Base-by-base conservation (phyloP, 441 rosid genomes). In the Kokia cookei region DNA sequence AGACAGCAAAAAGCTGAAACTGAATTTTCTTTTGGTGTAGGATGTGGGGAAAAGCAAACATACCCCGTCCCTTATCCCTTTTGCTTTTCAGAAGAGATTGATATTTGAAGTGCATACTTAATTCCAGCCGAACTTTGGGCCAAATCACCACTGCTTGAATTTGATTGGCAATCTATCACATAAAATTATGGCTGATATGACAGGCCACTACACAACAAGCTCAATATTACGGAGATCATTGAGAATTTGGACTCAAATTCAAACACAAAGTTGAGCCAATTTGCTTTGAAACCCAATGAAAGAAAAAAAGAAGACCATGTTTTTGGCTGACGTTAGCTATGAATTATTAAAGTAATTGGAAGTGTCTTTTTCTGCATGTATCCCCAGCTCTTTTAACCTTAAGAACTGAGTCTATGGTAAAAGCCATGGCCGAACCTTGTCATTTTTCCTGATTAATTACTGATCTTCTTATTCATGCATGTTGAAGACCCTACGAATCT, bases 201-300 rank as follows among this genome's bases (percentile, higher is more conserved):
- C 40, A n/a, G 26, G 26, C n/a, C 72, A 65, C 53, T 45, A 65
- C 43, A 8, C 43, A 2, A 8, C 11, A 40, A 40, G 43, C 43
- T 40, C 11, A 40, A 40, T 8, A 40, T 40, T 40, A 15, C 0
- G 58, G 72, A 69, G 27, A 68, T 50, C 59, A 68, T 68, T 50
- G 32, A 8, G 72, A 50, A 50, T 68, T 68, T 50, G 72, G 72
- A 68, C 72, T 68, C 60, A n/a, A 68, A 50, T 48, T 67, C 12
- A 67, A 37, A 50, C 43, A 7, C 2, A 4, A 66, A 26, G 71
- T 47, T 26, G 57, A 26, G 19, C 22, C 71, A n/a, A 67, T 3
- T 42, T 65, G 69, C 26, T 65, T 40, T 42, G 53, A 19, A 65
- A 40, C 11, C 29, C 29, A 12, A 65, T 13, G 51, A 43, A 65